Evolutionary conservation across 208 protist genomes (phyloP).

Genomic region (Leptomonas pyrrhocoris): DNA sequence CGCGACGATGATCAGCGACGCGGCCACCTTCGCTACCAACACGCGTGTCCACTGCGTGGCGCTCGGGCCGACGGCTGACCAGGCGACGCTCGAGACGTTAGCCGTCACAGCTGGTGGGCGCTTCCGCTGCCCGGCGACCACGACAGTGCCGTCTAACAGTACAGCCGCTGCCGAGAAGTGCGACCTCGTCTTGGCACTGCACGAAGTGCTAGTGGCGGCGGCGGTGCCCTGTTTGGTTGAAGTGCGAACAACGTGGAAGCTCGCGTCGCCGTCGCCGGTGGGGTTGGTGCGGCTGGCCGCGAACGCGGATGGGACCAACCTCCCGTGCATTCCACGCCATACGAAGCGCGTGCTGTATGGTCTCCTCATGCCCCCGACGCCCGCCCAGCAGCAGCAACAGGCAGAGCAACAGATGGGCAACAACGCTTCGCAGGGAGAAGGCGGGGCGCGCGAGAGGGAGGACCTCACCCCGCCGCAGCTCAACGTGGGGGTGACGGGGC

Average conservation of each 20-base stretch:
- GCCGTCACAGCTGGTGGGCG: slow-evolving; percentile 47
- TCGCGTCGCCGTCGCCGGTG: slow-evolving; percentile 30
- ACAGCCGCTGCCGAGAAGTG: not conserved
- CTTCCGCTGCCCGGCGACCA: slow-evolving; percentile 33
- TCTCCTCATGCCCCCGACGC: slow-evolving; percentile 15
- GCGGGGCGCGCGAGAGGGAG: not conserved
- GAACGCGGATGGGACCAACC: slow-evolving; percentile 3
- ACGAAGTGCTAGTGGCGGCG: slow-evolving; percentile 32
- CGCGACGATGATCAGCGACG: slow-evolving; percentile 43
- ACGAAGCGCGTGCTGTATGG: slow-evolving; percentile 33
- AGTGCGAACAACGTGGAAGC: slow-evolving; percentile 32
- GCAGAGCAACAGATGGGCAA: not conserved
- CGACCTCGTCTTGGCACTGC: slow-evolving; percentile 37
- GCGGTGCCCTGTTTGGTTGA: slow-evolving; percentile 66
- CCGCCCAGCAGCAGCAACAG: slow-evolving; percentile 1
- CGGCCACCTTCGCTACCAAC: slow-evolving; percentile 18
- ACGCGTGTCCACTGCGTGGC: slow-evolving; percentile 65
- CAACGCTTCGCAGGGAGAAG: not conserved
- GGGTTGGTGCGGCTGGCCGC: slow-evolving; percentile 17
- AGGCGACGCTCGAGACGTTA: slow-evolving; percentile 53
- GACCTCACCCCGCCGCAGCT: slow-evolving; percentile 13
- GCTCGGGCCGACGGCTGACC: slow-evolving; percentile 35
- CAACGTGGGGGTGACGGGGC: slow-evolving; percentile 44
- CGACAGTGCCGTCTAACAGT: not conserved
- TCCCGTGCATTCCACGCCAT: slow-evolving; percentile 40